Evolutionary conservation across 78 protist genomes (phyloP), one percentile per base, ranked within the genome.

Genomic region (Mantamonas sphyraenae): DNA sequence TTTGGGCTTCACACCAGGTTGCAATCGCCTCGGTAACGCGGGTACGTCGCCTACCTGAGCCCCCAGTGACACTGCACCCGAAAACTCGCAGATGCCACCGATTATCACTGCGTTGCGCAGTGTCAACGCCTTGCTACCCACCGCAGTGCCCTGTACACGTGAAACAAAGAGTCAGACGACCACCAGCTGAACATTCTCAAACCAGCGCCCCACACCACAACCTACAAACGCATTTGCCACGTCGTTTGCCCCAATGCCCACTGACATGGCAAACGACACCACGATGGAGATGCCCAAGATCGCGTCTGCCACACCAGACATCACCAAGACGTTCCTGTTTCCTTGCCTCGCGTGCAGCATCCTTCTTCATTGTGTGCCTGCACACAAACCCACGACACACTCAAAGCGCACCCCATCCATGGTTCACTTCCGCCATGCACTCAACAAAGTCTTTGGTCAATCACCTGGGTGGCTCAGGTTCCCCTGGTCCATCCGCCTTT

Each of bases 171-270:
- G 53, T 19, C 12, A 47, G 53, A 16, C 53, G 53, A 47, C 28
- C 28, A 16, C 12, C 28, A 47, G 53, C 12, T 19, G 53, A 47
- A 47, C n/a, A 47, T 12, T 47, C 53, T 47, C 53, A 47, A 16
- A 47, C 53, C n/a, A n/a, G n/a, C n/a, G n/a, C n/a, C n/a, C n/a
- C n/a, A n/a, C n/a, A n/a, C n/a, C 57, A n/a, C n/a, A n/a, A n/a
- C n/a, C n/a, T n/a, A n/a, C n/a, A n/a, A n/a, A 9, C 24, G 65
- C 16, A 33, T 73, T 73, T 2, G 77, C 77, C 37, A 17, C 7
- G 51, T 73, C 77, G 37, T 73, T 73, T 38, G 67, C 77, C 26
- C 77, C 77, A n/a, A 73, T 73, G 35, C 47, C 74, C 31, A 30
- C 16, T 10, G 74, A 70, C 45, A 71, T 38, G 28, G 64, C 35